phyloP scores from a whole-genome alignment of 345 rosid genomes.

The Limnanthes douglasii region DNA sequence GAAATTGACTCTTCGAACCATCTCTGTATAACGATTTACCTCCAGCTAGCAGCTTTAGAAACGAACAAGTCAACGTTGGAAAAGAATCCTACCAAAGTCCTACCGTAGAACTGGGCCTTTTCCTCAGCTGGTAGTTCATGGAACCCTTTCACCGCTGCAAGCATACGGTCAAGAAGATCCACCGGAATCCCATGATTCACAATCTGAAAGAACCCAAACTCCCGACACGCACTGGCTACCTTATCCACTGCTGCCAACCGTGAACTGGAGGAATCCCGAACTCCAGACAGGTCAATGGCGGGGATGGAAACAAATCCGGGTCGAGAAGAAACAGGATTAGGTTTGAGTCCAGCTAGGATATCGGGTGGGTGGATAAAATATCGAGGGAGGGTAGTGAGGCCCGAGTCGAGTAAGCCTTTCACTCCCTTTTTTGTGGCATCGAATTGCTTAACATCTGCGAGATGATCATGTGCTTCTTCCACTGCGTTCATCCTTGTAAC shows the following conservation, averaged over 20 bases:
- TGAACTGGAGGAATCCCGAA: constrained; percentile 19
- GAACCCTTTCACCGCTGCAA: constrained; percentile 16
- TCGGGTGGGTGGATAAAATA: constrained; percentile 31
- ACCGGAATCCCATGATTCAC: constrained; percentile 29
- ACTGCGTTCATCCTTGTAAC: too few relatives aligned
- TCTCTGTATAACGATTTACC: too few relatives aligned
- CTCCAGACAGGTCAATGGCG: constrained; percentile 24
- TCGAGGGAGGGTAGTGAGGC: constrained; percentile 28
- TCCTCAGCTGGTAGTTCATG: constrained; percentile 25
- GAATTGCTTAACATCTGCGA: constrained; percentile 17
- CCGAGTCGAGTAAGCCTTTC: constrained; percentile 32
- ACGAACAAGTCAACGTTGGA: constrained; percentile 28
- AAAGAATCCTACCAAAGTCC: constrained; percentile 22
- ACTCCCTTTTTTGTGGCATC: constrained; percentile 34
- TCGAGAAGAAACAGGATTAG: background rate
- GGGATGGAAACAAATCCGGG: constrained; percentile 13
- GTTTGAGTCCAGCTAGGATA: constrained; percentile 14
- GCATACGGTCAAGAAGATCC: constrained; percentile 17
- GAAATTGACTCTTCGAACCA: too few relatives aligned
- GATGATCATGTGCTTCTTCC: background rate
- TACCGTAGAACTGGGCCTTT: constrained; percentile 21
- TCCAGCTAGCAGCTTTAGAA: constrained; percentile 51
- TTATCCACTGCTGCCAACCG: constrained; percentile 17
- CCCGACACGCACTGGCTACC: constrained; percentile 16
- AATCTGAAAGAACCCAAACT: constrained; percentile 37